Evolutionary conservation across 2,329 filamentous ascomycete genomes (phyloP), one percentile per base, ranked within the genome.

Genomic region (Fusarium sp.): DNA sequence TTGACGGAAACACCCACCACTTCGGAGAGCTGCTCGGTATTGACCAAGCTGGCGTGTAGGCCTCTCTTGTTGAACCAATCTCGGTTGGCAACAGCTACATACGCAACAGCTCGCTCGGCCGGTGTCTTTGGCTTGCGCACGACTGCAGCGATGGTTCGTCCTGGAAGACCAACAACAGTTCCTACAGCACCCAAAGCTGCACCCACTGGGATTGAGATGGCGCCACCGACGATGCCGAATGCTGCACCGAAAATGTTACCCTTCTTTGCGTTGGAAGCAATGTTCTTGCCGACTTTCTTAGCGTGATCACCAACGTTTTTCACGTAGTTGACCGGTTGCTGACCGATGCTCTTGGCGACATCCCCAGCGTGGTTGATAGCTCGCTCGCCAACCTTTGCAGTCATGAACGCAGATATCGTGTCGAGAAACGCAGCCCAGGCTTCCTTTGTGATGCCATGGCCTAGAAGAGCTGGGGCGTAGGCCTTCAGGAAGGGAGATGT

Each of bases 391-490:
- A 84, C 80, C 20, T 78, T 82, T 49, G 82, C 82, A 0, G 78
- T 77, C 7, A 84, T 76, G 58, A 84, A 84, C 2, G 80, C 82
- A 0, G 82, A 84, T 3, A 82, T 70, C 9, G 82, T 83, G 19
- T 75, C 66, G 3, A 80, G 54, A 17, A 80, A 79, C 0, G 78
- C 76, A 10, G 54, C 48, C 78, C 78, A 81, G 0, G 77, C 74
- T n/a, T 75, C 68, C 8, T 74, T 57, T 0, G 78, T 75, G 57
- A 81, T 77, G 40, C 78, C 82, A 35, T 77, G 75, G 17, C 71
- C 63, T 0, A 83, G 77, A 0, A 84, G 77, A 4, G 73, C 50
- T 0, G 78, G 77, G 0, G 80, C 55, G 56, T 80, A 84, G 1
- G 80, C 80, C 1, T 68, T 32, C 2, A 83, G 71, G 58, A 84